Evolutionary conservation across 441 rosid species (phyloP), one percentile per base, ranked within the genome.

Genomic region (Erysimum pusillum): DNA sequence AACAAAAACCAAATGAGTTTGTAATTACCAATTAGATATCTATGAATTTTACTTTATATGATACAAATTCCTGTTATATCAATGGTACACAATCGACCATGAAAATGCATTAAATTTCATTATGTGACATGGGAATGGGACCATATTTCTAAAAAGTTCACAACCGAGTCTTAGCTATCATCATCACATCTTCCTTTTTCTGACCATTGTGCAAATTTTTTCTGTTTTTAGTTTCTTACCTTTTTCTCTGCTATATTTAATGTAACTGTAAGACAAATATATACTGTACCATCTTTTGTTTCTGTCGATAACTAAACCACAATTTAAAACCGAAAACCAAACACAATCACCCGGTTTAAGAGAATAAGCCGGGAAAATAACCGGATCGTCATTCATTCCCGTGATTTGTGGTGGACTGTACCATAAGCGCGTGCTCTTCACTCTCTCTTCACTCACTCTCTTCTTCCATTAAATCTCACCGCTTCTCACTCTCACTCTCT

Each of bases 401-500:
- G 31, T 51, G 56, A 20, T 51, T 51, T 13, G 31, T 51, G 56
- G 31, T 49, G 25, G 54, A 18, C 28, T 49, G 22, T 18, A 49
- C 25, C 54, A 9, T 1, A 49, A 45, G 28, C 54, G 54, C 54
- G 54, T 51, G 41, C 12, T 34, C 42, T n/a, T 58, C 42, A n/a
- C 41, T 58, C 63, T 15, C 5, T 15, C n/a, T n/a, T 41, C 9
- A n/a, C n/a, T n/a, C n/a, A n/a, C n/a, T n/a, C n/a, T n/a, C 41
- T 32, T 4, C 63, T 4, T 34, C 41, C 39, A 34, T n/a, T 57
- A 32, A 57, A 57, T 34, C 62, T 2, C 41, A 57, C 62, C 41
- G 22, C 41, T 39, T 28, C 18, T 57, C 41, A 28, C 46, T 60
- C 63, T 53, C 64, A 32, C 80, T 76, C 52, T 59, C 79, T 67